Base-by-base conservation (phyloP, 345 rosid genomes). In the Gossypium mustelinum region DNA sequence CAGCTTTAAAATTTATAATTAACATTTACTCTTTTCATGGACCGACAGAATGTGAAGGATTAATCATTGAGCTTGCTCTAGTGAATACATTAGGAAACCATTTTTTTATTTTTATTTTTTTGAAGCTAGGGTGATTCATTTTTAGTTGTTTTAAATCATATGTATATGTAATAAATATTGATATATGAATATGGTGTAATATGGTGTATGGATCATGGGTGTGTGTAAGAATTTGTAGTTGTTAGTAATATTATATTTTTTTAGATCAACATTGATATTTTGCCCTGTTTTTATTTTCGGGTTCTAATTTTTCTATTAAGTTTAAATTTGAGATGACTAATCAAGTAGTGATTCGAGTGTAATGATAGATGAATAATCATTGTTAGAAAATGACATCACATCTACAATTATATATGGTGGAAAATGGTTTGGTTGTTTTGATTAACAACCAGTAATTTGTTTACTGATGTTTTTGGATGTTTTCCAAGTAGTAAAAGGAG, bases 161-260 rank as follows among this genome's bases (percentile, higher is more conserved):
- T 75, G 82, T 76, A 67, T 54, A 80, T 79, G 73, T n/a, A 71
- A 47, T 57, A 20, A 24, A 22, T 22, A 57, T 57, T 70, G 54
- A 71, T 79, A 69, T 65, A 64, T 65, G 58, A 75, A 64, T 52
- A 60, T 58, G 81, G 47, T 64, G 68, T 47, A 29, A 29, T 14
- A 11, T 52, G 54, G 73, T 54, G 20, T 45, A 11, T 63, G 39
- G 18, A 62, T 58, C 34, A 60, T 25, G 65, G 57, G 59, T 34
- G 44, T 13, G 29, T 63, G 72, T 44, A 75, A 24, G 59, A 75
- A 62, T 62, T 52, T 54, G n/a, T 50, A 48, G 68, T 6, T 51
- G 41, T 48, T 41, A 39, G 13, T 60, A 60, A 59, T 57, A 57
- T 57, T 58, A 47, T 47, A 47, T 47, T 68, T 29, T 29, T 50